phyloP scores from a whole-genome alignment of 2,329 filamentous ascomycete species.

The Ramichloridium luteum region DNA sequence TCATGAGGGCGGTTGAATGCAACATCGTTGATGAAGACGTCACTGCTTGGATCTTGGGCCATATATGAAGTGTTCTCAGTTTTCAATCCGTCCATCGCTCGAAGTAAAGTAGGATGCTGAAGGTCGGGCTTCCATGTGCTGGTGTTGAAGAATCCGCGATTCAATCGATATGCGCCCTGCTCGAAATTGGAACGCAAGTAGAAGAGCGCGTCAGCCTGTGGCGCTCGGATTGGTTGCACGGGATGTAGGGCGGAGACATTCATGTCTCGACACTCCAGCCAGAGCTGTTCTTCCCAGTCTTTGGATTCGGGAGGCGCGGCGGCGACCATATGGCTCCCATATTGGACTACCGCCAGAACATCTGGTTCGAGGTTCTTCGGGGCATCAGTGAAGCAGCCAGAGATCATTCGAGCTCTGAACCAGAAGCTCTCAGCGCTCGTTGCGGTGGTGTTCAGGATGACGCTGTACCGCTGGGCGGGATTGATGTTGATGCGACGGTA shows the following conservation, averaged over 20 bases:
- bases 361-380: constrained; percentile 36
- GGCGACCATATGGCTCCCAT: constrained; percentile 18
- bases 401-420: constrained; percentile 48
- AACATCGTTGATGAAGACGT: constrained; percentile 7
- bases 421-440: constrained; percentile 25
- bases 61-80: constrained; percentile 20
- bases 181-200: constrained; percentile 47
- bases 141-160: constrained; percentile 47
- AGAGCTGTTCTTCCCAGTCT: constrained; percentile 39
- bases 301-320: constrained; percentile 29
- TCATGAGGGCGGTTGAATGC: constrained; percentile 18
- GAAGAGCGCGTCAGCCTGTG: constrained; percentile 41
- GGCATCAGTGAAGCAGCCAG: constrained; percentile 46
- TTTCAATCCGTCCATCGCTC: constrained; percentile 36
- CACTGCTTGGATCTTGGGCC: constrained; percentile 1
- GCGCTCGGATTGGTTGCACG: constrained; percentile 31
- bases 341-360: constrained; percentile 39
- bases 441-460: constrained; percentile 44
- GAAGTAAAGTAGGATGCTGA: constrained; percentile 38
- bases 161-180: constrained; percentile 46
- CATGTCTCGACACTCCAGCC: constrained; percentile 41
- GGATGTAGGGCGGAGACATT: constrained; percentile 37
- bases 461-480: constrained; percentile 59
- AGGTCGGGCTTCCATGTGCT: constrained; percentile 42
- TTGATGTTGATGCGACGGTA: constrained; percentile 50